Evolutionary conservation across 2,329 filamentous ascomycete genomes (phyloP), one percentile per base, ranked within the genome.

Genomic region (Xenosphaeropsis pyriputrescens): DNA sequence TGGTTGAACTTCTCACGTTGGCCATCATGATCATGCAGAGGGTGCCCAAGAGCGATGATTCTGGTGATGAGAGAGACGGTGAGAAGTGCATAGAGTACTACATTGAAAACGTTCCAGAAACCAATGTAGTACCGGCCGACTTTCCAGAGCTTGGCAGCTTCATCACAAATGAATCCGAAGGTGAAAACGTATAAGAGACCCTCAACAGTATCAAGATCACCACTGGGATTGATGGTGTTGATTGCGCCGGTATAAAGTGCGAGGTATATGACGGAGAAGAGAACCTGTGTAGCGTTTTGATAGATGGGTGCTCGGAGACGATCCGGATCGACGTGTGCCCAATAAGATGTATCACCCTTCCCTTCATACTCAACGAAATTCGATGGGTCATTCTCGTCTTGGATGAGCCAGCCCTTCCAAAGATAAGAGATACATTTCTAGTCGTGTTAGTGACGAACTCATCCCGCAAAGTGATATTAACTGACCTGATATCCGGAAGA

Each of bases 41-140:
- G 64, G 44, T 89, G 74, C 7, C 68, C 69, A 8, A 94, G 65
- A 2, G 86, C 89, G 35, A 93, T 67, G 48, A 93, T 71, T 26
- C 91, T 80, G 29, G 88, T 63, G 32, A 83, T 62, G 45, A 98
- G 79, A 2, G 85, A 93, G 3, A 83, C 72, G 0, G 76, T 72
- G 26, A 98, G 66, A 2, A 96, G 65, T 0, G 71, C 59, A 57
- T 98, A 98, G 0, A 98, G 68, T 0, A 79, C 68, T 18, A 73
- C 71, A 58, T 98, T 98, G 65, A 98, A 94, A 17, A 83, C 83
- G 51, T 94, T 95, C 91, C 91, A 96, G 57, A 98, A 98, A 15
- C 85, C 80, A 39, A 98, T 68, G 52, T 96, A 96, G 50, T 81
- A 82, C 43, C 82, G 74, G 8, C 91, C 91, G 12, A 94, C 83